These are phyloP conservation scores for Arachis monticola DNA, from an alignment of 331 rosid species.

Conservation along the genomic window DNA sequence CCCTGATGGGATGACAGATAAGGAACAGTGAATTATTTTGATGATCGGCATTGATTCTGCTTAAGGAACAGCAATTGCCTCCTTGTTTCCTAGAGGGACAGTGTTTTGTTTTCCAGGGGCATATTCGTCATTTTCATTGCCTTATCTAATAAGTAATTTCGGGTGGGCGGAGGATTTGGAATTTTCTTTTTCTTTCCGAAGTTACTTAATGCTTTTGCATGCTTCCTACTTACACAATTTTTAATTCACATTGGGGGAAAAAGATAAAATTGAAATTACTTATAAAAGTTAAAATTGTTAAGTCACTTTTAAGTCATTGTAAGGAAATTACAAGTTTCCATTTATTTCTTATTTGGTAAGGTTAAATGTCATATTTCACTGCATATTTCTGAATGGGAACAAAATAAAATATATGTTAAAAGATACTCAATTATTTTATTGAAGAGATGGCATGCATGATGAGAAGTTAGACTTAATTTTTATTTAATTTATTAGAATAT, in stretches of 20 bases:
- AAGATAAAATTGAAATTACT: background rate
- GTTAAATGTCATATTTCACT: background rate
- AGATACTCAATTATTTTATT: too few species aligned
- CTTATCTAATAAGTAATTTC: slow-evolving; percentile 16
- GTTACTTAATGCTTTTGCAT: background rate
- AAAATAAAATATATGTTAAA: too few species aligned
- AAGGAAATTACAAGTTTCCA: background rate
- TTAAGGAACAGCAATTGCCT: slow-evolving; percentile 45
- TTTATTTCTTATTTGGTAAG: background rate
- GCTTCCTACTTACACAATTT: too few species aligned
- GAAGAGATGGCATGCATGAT: too few species aligned
- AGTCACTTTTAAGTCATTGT: too few species aligned
- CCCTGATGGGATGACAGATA: slow-evolving; percentile 52
- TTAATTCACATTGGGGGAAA: too few species aligned
- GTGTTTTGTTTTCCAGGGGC: background rate
- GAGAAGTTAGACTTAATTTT: too few species aligned
- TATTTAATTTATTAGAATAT: background rate
- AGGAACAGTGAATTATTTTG: slow-evolving; percentile 52
- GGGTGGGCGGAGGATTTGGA: background rate
- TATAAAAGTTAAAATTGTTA: background rate
- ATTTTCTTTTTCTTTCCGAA: too few species aligned
- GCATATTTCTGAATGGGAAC: background rate
- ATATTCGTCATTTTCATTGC: background rate
- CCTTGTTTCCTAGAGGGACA: slow-evolving; percentile 55
- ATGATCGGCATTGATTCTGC: slow-evolving; percentile 58